Percentiles rank a stretch among this genome's conserved stretches.
These are phyloP conservation scores for Kazachstania bromeliacearum DNA, from an alignment of 805 yeast genomes.

Conservation along the genomic window DNA sequence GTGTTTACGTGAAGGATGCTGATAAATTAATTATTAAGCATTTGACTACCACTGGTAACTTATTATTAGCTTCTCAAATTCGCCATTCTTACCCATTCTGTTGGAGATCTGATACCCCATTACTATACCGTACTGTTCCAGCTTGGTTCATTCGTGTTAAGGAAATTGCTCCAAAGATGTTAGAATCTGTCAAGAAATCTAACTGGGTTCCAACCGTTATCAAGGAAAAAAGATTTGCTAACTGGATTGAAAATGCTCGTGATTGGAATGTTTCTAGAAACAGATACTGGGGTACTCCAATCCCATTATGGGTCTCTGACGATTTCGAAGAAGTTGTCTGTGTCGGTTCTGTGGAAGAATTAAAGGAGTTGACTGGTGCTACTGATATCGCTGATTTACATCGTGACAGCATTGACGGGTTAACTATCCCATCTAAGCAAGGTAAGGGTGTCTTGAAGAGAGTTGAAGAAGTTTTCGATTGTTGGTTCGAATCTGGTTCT, in stretches of 20 bases:
- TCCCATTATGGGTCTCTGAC: conserved; percentile 95
- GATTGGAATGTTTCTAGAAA: conserved; percentile 98
- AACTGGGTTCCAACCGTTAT: conserved; percentile 90
- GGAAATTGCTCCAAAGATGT: conserved; percentile 81
- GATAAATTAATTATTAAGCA: conserved; percentile 83
- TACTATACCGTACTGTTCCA: conserved; percentile 91
- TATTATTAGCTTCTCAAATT: conserved; percentile 71
- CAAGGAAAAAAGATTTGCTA: conserved; percentile 90
- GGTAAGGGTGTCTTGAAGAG: conserved; percentile 86
- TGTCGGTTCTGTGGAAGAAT: conserved; percentile 83
- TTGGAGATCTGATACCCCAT: conserved; percentile 99
- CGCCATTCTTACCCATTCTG: conserved; percentile 98
- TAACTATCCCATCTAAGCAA: conserved; percentile 83
- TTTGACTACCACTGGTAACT: conserved; percentile 65
- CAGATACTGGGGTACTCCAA: conserved; percentile 99
- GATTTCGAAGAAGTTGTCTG: conserved; percentile 90
- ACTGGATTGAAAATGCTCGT: conserved; percentile 98
- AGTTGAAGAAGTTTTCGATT: conserved; percentile 96
- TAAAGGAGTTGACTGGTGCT: conserved; percentile 75
- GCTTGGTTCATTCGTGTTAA: conserved; percentile 95
- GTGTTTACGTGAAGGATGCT: conserved; percentile 89
- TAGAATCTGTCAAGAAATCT: conserved; percentile 73
- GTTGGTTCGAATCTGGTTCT: conserved; percentile 99
- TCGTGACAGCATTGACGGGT: conserved; percentile 83
- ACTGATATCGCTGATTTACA: conserved; percentile 80